These are phyloP conservation scores for Ophiostoma piceae DNA, from an alignment of 2,329 filamentous ascomycete genomes.

Conservation along the genomic window DNA sequence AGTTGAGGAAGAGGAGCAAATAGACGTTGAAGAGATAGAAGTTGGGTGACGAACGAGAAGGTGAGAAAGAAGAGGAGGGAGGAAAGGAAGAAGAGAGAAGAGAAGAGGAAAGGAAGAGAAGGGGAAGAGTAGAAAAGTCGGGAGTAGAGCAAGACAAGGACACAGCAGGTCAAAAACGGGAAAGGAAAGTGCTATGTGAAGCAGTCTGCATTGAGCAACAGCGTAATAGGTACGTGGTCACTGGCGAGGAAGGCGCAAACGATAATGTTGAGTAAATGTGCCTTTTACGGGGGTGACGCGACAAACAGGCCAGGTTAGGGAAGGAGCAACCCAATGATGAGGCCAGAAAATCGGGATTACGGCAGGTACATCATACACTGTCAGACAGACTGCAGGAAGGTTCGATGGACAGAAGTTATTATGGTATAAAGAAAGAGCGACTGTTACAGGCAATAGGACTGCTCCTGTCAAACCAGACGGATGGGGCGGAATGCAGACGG, in stretches of 20 bases:
- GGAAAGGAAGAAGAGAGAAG: not conserved
- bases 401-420: not conserved
- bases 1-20: not conserved
- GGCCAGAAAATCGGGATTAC: not conserved
- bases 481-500: not conserved
- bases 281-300: too few relatives aligned
- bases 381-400: not conserved
- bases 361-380: not conserved
- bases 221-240: not conserved
- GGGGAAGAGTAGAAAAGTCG: not conserved
- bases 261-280: not conserved
- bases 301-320: not conserved
- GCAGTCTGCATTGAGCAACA: not conserved
- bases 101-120: not conserved
- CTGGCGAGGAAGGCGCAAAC: slow-evolving; percentile 5
- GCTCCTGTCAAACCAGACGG: not conserved
- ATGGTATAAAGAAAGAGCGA: not conserved
- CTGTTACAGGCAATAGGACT: not conserved
- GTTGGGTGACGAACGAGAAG: not conserved
- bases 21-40: not conserved
- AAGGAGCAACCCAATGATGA: not conserved
- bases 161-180: slow-evolving; percentile 21
- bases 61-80: not conserved
- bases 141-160: slow-evolving; percentile 15
- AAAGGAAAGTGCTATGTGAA: slow-evolving; percentile 24